These are phyloP conservation scores for Parafenestella ontariensis DNA, from an alignment of 2,329 filamentous ascomycete genomes.

Conservation along the genomic window DNA sequence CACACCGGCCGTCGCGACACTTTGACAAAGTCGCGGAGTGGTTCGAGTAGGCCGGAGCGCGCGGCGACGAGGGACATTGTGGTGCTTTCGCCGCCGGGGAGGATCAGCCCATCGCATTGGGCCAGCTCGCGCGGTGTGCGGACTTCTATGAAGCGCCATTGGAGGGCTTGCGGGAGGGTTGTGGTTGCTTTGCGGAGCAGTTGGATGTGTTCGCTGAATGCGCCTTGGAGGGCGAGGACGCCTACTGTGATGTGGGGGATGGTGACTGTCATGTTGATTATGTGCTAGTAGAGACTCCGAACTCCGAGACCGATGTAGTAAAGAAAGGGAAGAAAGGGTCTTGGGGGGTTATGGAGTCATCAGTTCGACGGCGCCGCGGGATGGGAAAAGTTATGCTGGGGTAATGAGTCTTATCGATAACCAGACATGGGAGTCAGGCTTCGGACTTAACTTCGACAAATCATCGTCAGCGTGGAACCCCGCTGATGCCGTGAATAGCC, in stretches of 20 bases:
- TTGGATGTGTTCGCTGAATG: constrained; percentile 86
- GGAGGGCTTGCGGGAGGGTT: constrained; percentile 48
- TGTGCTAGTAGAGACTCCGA: not conserved
- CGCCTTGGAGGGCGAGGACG: constrained; percentile 83
- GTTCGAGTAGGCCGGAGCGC: constrained; percentile 81
- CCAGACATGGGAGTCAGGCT: not conserved
- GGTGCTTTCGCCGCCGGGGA: constrained; percentile 95
- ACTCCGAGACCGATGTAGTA: not conserved
- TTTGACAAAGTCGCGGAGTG: constrained; percentile 90
- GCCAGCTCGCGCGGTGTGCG: constrained; percentile 75
- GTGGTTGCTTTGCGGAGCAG: constrained; percentile 73
- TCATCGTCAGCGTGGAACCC: constrained; percentile 9
- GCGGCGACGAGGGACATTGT: constrained; percentile 88
- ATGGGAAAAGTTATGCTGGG: not conserved
- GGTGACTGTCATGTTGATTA: constrained; percentile 33
- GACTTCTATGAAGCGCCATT: constrained; percentile 76
- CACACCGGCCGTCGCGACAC: constrained; percentile 81
- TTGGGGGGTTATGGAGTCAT: constrained; percentile 2
- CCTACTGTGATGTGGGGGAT: constrained; percentile 61
- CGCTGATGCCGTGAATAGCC: constrained; percentile 27
- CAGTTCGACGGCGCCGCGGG: not conserved
- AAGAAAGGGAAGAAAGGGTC: not conserved
- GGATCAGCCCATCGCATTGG: constrained; percentile 80
- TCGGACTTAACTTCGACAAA: not conserved
- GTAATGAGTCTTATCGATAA: constrained; percentile 20